Evolutionary conservation across 768 basidiomycete species (phyloP), one percentile per base, ranked within the genome.

Genomic region (Leccinum variicolor): DNA sequence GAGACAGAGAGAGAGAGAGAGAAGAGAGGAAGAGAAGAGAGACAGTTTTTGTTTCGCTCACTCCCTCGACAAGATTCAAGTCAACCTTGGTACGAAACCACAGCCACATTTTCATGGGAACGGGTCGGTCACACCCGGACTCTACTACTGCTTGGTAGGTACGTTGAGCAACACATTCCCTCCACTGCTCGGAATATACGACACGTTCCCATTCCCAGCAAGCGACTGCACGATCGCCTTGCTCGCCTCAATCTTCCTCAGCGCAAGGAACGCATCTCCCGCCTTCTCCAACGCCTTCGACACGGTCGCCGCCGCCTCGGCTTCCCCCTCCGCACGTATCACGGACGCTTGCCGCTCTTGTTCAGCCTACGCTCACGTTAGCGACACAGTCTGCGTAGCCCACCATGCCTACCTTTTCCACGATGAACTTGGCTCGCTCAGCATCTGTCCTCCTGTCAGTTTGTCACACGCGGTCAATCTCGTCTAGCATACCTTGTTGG

Each of bases 311-410:
- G 97, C 97, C 5, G 97, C 97, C 75, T 98, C 95, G 2, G 96
- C 97, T 78, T 99, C 96, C 53, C 97, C 97, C 73, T 99, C 96
- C 1, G 97, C 97, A 48, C 97, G 86, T 56, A 99, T 98, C 58
- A 99, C 95, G 1, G 94, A 90, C 0, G 97, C 97, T 79, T 98
- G 95, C 59, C 95, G 86, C 73, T 99, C 97, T 88, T 99, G 97
- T 71, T 98, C 97, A 28, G 97, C 95, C 94, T 96, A 62, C 28
- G 34, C 23, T 52, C 55, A n/a, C 8, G 15, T 74, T 50, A 72
- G 64, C 39, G 62, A 62, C 53, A 21, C 57, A 55, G 10, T 45
- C 50, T 39, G 26, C 28, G 39, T 25, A n/a, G 19, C 47, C 8
- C 39, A 48, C 5, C 39, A 15, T 11, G 46, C 79, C 55, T 59